Evolutionary conservation across 768 basidiomycete species (phyloP), one percentile per base, ranked within the genome.

Genomic region (Leccinellum albellum): DNA sequence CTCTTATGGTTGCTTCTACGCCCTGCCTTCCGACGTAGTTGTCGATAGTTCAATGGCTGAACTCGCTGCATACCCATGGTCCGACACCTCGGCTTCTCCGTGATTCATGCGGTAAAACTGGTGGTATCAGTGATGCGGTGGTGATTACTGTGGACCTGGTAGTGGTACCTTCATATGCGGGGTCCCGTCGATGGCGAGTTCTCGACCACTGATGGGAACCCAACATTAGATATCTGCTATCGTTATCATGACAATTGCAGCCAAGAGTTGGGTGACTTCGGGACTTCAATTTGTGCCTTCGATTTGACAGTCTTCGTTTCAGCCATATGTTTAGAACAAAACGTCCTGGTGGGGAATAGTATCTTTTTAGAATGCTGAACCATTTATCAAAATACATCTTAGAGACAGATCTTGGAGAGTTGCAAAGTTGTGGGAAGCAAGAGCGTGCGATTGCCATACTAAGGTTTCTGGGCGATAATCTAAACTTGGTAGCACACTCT

Each of bases 11-110:
- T 42, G 42, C 13, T 53, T 29, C 3, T 53, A 44, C 15, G 29
- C 45, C 26, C 15, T 21, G n/a, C 52, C 42, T 23, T 45, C 37
- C 37, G n/a, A n/a, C 33, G 82, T 82, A 0, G 64, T 79, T 57
- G 58, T 67, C 4, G 54, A 65, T 26, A 65, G 65, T 20, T 74
- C 77, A 17, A 48, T 57, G 5, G 5, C n/a, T 40, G 37, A 40
- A 35, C 6, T 37, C 35, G 35, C 35, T 37, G 9, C n/a, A n/a
- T n/a, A n/a, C n/a, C n/a, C n/a, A n/a, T n/a, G n/a, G n/a, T n/a
- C n/a, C n/a, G n/a, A 37, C 17, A 3, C 35, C 9, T 40, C 37
- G 37, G n/a, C n/a, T n/a, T 40, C 37, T 40, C 4, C 2, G 37
- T 40, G 37, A 40, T n/a, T n/a, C 37, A 10, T 40, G n/a, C 28